Evolutionary conservation across 2,329 filamentous ascomycete species (phyloP).

Genomic region (Mycosphaerella sp.): DNA sequence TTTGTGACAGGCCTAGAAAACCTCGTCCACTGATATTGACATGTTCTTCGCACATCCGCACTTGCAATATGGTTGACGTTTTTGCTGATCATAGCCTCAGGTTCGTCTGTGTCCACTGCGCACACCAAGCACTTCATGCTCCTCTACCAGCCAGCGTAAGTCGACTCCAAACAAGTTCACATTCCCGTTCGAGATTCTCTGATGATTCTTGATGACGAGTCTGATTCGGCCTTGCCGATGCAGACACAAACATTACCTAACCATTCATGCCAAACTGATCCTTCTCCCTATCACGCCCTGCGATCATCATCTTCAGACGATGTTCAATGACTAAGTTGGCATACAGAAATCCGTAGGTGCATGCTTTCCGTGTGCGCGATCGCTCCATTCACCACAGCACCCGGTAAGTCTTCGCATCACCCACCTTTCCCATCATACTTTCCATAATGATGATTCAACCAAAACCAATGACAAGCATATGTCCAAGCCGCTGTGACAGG

Average conservation of each 20-base stretch:
- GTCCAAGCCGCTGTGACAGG: slow-evolving; percentile 36
- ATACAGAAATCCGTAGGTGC: neutral
- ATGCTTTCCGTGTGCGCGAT: too few species aligned
- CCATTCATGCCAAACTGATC: slow-evolving; percentile 34
- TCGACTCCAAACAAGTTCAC: neutral
- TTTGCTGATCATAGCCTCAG: neutral
- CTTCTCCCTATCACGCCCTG: neutral
- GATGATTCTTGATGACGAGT: slow-evolving; percentile 39
- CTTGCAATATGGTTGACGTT: neutral
- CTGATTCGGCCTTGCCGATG: slow-evolving; percentile 36
- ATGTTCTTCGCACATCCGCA: neutral
- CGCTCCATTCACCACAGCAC: too few species aligned
- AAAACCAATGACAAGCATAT: slow-evolving; percentile 38
- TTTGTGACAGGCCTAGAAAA: slow-evolving; percentile 42
- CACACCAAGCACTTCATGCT: neutral
- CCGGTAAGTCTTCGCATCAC: slow-evolving; percentile 1
- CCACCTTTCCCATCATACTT: neutral
- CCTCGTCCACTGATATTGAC: slow-evolving; percentile 38
- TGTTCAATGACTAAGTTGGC: neutral
- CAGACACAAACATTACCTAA: slow-evolving; percentile 34
- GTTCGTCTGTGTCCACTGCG: neutral
- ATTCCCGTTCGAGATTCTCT: slow-evolving; percentile 19
- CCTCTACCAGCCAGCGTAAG: neutral
- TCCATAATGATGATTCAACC: slow-evolving; percentile 31
- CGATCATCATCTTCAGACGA: neutral